phyloP scores from a whole-genome alignment of 805 yeast genomes.

The Lipomyces yamadae region DNA sequence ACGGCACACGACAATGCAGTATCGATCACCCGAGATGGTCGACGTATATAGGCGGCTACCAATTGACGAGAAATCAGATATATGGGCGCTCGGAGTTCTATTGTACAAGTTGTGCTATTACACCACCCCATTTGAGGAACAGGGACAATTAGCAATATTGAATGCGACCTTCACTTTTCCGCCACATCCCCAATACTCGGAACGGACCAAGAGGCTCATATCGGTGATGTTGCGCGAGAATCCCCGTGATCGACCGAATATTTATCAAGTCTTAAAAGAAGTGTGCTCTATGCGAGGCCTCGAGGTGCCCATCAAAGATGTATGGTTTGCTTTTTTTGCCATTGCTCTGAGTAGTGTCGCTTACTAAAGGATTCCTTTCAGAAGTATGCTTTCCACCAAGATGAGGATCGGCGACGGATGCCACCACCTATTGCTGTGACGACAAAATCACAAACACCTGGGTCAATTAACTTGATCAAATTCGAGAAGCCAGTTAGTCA shows the following conservation, averaged over 20 bases:
- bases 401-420: conserved; percentile 18
- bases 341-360: background rate
- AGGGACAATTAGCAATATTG: conserved; percentile 82
- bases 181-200: conserved; percentile 66
- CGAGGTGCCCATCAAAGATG: conserved; percentile 52
- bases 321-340: conserved; percentile 5
- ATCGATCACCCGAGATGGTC: conserved; percentile 94
- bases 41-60: conserved; percentile 83
- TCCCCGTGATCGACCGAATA: conserved; percentile 82
- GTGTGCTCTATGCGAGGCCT: conserved; percentile 64
- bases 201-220: conserved; percentile 73
- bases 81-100: conserved; percentile 96
- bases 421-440: conserved; percentile 26
- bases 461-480: conserved; percentile 13
- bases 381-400: conserved; percentile 15
- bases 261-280: conserved; percentile 74
- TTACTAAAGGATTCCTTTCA: background rate
- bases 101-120: conserved; percentile 88
- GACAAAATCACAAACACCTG: background rate
- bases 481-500: conserved; percentile 14
- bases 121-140: conserved; percentile 89
- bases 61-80: conserved; percentile 88
- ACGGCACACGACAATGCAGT: conserved; percentile 93
- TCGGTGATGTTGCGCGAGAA: conserved; percentile 80
- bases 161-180: conserved; percentile 85